Percentiles rank a stretch among this genome's conserved stretches.
These are phyloP conservation scores for Oropetium thomaeum DNA, from an alignment of 176 grass and related monocot species.

Conservation along the genomic window DNA sequence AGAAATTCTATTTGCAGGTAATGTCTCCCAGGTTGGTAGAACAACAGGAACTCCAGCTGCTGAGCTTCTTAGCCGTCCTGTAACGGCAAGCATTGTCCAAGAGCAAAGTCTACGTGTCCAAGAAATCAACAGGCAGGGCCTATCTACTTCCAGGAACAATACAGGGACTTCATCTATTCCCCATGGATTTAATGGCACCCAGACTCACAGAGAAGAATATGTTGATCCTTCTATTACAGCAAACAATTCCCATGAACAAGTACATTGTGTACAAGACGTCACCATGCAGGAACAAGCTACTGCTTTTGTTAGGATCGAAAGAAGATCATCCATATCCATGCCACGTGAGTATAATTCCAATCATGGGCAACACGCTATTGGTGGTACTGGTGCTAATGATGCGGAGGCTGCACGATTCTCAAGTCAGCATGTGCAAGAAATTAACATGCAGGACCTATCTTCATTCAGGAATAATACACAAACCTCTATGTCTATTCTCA, in stretches of 20 bases:
- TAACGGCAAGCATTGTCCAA: slow-evolving; percentile 20
- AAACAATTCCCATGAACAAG: slow-evolving; percentile 35
- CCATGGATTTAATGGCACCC: slow-evolving; percentile 9
- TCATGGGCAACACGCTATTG: slow-evolving; percentile 17
- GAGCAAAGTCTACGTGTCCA: slow-evolving; percentile 15
- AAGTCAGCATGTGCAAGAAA: slow-evolving; percentile 23
- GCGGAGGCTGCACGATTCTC: slow-evolving; percentile 16
- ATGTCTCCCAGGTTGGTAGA: slow-evolving; percentile 25
- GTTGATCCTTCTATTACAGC: slow-evolving; percentile 10
- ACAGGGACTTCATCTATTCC: slow-evolving; percentile 23
- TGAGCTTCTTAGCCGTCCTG: slow-evolving; percentile 26
- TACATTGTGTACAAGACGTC: slow-evolving; percentile 27
- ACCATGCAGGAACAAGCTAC: slow-evolving; percentile 35
- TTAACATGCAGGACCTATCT: slow-evolving; percentile 34
- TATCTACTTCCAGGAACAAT: slow-evolving; percentile 38
- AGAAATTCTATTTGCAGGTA: slow-evolving; percentile 25
- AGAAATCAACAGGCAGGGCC: slow-evolving; percentile 34
- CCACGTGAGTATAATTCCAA: slow-evolving; percentile 6
- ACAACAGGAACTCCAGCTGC: slow-evolving; percentile 26
- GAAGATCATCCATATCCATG: slow-evolving; percentile 24
- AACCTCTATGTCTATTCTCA: slow-evolving; percentile 17
- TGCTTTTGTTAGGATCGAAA: slow-evolving; percentile 16
- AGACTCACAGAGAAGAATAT: slow-evolving; percentile 24
- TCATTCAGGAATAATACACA: slow-evolving; percentile 32
- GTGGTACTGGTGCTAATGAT: slow-evolving; percentile 22